phyloP scores from a whole-genome alignment of 2,329 filamentous ascomycete genomes.

The Exutisphaerella laricina region DNA sequence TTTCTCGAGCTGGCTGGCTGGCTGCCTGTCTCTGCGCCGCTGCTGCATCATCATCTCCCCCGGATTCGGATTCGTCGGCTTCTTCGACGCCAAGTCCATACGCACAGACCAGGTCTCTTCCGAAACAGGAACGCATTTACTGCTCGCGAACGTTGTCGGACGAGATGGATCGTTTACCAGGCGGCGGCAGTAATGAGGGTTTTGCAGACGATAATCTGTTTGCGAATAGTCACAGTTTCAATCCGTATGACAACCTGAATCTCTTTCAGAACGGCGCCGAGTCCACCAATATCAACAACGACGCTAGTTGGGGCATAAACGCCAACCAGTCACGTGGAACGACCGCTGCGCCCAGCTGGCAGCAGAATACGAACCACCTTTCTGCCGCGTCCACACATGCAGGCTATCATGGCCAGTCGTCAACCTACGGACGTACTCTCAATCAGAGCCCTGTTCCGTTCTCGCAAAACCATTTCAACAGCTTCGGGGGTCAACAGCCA shows the following conservation, averaged over 20 bases:
- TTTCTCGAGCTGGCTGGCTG: constrained; percentile 6
- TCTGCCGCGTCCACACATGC: constrained; percentile 14
- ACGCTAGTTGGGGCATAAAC: constrained; percentile 32
- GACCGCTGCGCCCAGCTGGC: constrained; percentile 21
- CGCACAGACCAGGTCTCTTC: constrained; percentile 11
- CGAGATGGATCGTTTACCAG: constrained; percentile 14
- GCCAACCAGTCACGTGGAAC: constrained; percentile 30
- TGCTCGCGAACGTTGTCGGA: neutral
- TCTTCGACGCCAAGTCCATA: neutral
- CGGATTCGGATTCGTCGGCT: neutral
- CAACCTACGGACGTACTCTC: constrained; percentile 22
- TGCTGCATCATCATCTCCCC: constrained; percentile 2
- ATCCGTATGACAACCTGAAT: constrained; percentile 29
- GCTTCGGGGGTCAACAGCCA: constrained; percentile 19
- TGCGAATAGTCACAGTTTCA: constrained; percentile 28
- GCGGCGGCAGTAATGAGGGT: constrained; percentile 22
- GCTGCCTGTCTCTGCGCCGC: neutral
- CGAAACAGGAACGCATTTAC: constrained; percentile 8
- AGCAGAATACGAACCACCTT: constrained; percentile 25
- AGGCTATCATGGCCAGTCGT: constrained; percentile 19
- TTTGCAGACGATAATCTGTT: constrained; percentile 26
- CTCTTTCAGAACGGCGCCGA: constrained; percentile 26
- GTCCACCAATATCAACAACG: constrained; percentile 23
- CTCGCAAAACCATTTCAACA: constrained; percentile 20
- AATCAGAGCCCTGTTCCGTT: constrained; percentile 28